Evolutionary conservation across 495 filamentous ascomycete genomes (phyloP).

Genomic region (Alectoria sarmentosa): DNA sequence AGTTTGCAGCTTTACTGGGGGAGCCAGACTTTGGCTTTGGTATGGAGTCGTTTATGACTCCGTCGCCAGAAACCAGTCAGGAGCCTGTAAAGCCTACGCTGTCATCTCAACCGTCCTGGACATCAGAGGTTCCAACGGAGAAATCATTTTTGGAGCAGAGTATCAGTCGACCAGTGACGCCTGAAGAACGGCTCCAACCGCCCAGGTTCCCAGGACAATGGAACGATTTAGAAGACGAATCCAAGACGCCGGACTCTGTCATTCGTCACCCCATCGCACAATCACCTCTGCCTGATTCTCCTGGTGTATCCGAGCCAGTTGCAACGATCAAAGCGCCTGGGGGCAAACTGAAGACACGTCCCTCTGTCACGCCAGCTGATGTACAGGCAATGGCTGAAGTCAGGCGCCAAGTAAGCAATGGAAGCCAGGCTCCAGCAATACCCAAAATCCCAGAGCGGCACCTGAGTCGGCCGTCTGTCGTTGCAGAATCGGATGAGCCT

Average conservation of each 20-base stretch:
- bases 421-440: slow-evolving; percentile 45
- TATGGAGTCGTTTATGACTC: slow-evolving; percentile 45
- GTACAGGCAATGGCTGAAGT: slow-evolving; percentile 80
- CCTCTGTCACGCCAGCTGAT: slow-evolving; percentile 80
- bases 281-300: slow-evolving; percentile 43
- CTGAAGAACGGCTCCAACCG: slow-evolving; percentile 44
- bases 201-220: slow-evolving; percentile 45
- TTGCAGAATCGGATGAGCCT: slow-evolving; percentile 29
- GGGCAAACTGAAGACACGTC: slow-evolving; percentile 80
- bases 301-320: slow-evolving; percentile 68
- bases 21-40: slow-evolving; percentile 43
- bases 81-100: slow-evolving; percentile 19
- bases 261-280: slow-evolving; percentile 64
- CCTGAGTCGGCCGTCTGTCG: slow-evolving; percentile 42
- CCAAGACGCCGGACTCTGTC: slow-evolving; percentile 87
- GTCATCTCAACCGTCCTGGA: slow-evolving; percentile 10
- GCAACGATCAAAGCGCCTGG: slow-evolving; percentile 90
- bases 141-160: slow-evolving; percentile 27
- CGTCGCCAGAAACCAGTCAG: slow-evolving; percentile 37
- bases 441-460: slow-evolving; percentile 57
- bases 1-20: slow-evolving; percentile 41
- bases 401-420: slow-evolving; percentile 72
- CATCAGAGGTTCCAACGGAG: background rate
- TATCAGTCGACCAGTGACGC: slow-evolving; percentile 54
- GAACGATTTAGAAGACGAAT: slow-evolving; percentile 50